phyloP scores from a whole-genome alignment of 768 basidiomycete genomes.

The Lactarius indigo region DNA sequence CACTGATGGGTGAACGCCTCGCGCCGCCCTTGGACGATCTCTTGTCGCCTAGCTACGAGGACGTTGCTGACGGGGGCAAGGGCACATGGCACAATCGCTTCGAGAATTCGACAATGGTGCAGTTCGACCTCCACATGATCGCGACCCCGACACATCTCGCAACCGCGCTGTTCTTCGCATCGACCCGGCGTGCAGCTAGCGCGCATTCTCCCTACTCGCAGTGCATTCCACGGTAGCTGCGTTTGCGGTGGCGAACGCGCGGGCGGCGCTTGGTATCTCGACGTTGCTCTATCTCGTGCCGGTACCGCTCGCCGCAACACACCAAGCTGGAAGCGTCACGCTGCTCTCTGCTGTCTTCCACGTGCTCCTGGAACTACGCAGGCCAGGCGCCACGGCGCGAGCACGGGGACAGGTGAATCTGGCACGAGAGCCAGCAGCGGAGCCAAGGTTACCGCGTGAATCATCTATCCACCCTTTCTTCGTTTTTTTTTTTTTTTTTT shows the following conservation, averaged over 20 bases:
- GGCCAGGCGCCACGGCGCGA: constrained; percentile 65
- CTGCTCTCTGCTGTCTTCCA: constrained; percentile 83
- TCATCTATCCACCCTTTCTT: no score
- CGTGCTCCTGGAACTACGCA: constrained; percentile 64
- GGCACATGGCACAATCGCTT: constrained; percentile 88
- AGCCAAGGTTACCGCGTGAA: neutral
- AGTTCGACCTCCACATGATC: constrained; percentile 45
- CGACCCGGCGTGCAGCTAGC: constrained; percentile 48
- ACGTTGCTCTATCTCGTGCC: constrained; percentile 94
- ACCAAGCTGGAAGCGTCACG: constrained; percentile 93
- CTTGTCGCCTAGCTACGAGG: constrained; percentile 71
- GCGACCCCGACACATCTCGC: no score
- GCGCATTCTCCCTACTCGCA: constrained; percentile 58
- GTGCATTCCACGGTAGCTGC: constrained; percentile 50
- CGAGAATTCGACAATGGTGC: constrained; percentile 98
- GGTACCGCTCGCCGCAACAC: constrained; percentile 84
- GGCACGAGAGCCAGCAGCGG: constrained; percentile 1
- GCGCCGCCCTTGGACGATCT: constrained; percentile 34
- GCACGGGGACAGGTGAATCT: constrained; percentile 48
- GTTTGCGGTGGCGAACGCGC: constrained; percentile 79
- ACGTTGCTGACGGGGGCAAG: constrained; percentile 42
- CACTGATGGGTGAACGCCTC: no score
- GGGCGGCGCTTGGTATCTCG: constrained; percentile 70
- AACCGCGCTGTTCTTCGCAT: constrained; percentile 59
- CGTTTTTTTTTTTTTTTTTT: no score